A percentile compares a stretch with the other conserved stretches of the same genome.
Evolutionary conservation across 192 early-diverging fungal species (phyloP).

Genomic region (Linnemannia hyalina): DNA sequence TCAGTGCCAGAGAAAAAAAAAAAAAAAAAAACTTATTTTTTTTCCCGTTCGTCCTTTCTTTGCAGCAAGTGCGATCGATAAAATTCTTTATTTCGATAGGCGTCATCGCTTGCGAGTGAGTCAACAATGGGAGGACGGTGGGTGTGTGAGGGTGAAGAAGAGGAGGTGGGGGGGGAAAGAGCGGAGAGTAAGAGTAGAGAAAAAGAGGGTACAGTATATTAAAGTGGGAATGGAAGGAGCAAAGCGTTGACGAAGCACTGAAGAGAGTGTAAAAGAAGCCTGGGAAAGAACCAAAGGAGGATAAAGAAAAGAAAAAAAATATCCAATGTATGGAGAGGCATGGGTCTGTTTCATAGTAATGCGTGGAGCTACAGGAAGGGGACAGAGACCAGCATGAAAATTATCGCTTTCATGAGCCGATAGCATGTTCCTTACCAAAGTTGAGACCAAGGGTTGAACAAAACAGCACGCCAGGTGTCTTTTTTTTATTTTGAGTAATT

Average conservation of each 20-base stretch:
- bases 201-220: too few relatives aligned
- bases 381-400: too few relatives aligned
- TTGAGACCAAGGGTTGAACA: background rate
- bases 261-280: background rate
- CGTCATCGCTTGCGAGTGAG: background rate
- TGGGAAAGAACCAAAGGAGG: background rate
- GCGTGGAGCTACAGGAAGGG: background rate
- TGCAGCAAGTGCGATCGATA: constrained; percentile 28
- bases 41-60: background rate
- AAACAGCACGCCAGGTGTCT: constrained; percentile 8
- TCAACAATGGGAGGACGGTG: too few relatives aligned
- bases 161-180: too few relatives aligned
- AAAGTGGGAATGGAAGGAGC: background rate
- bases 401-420: too few relatives aligned
- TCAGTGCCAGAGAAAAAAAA: constrained; percentile 7
- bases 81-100: constrained; percentile 19
- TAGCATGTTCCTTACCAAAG: background rate
- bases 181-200: too few relatives aligned
- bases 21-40: constrained; percentile 7
- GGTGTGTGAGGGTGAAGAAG: too few relatives aligned
- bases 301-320: background rate
- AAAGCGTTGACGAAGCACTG: background rate
- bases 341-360: background rate
- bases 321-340: background rate
- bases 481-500: background rate